Conservation (phyloP, 768 basidiomycete genomes). For the Tulasnella sp. region DNA sequence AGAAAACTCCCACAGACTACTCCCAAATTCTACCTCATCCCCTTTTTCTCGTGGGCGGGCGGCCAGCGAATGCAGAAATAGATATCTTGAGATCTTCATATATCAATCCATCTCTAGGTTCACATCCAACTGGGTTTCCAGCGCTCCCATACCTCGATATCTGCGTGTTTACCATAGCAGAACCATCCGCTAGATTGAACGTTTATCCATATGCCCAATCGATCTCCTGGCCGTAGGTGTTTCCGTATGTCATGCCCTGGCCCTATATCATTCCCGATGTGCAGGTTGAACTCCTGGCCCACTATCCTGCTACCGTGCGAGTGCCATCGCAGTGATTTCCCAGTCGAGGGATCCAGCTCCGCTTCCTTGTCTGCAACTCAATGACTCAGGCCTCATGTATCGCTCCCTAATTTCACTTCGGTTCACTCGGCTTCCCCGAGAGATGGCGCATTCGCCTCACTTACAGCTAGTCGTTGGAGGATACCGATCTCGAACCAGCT, state of each 20-base stretch:
- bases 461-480: background rate
- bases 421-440: no score
- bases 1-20: no score
- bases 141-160: background rate
- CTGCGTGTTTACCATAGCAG: background rate
- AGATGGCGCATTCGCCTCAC: no score
- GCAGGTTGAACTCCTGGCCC: background rate
- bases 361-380: no score
- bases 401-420: background rate
- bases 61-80: no score
- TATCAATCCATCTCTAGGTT: no score
- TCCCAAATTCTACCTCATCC: no score
- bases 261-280: background rate
- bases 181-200: background rate
- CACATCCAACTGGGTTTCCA: background rate
- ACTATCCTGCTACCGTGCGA: background rate
- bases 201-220: constrained; percentile 5
- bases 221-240: background rate
- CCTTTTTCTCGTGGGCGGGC: no score
- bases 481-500: constrained; percentile 13
- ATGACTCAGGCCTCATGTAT: background rate
- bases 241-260: constrained; percentile 3
- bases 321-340: background rate
- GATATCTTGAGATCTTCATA: no score
- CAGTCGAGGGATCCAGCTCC: no score